Evolutionary conservation across 108 stramenopile genomes (phyloP), one percentile per base, ranked within the genome.

Genomic region (Discostella pseudostelligera): DNA sequence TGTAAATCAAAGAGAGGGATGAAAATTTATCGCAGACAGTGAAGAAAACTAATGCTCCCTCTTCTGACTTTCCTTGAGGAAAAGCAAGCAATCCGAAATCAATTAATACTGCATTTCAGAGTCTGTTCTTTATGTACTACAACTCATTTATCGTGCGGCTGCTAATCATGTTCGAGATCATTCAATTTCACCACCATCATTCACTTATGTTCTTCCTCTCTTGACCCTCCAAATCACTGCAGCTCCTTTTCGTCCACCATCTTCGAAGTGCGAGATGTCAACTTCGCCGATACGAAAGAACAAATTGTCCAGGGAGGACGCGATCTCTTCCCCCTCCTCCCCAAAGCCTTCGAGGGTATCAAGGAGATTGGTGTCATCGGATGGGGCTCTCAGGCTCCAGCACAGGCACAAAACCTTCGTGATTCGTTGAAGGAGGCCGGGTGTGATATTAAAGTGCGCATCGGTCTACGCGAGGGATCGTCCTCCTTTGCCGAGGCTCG

Each of bases 311-410:
- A 96, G 86, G 97, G 97, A 59, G 97, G 97, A 70, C 89, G 95
- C 49, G 96, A 98, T 74, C 92, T 97, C 35, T 98, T 96, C 84
- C 87, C 93, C 61, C 80, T 91, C 39, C 81, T 97, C 50, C 92
- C 93, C 39, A 81, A 95, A 65, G 97, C 97, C 40, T 97, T 98
- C 78, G 92, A 97, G 66, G 95, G 95, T 11, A 97, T 98, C 66
- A 83, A 94, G 74, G 82, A 93, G 59, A 89, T 98, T 69, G 97
- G 97, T 46, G 94, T 97, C 32, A 96, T 98, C 62, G 97, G 97
- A 59, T 98, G 97, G 97, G 97, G 97, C 54, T 97, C 96, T 20
- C 97, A 98, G 67, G 97, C 96, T 26, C 97, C 97, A 36, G 97
- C 97, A 36, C 97, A 98, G 83, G 97, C 93, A 32, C 96, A 97